Base-by-base conservation (phyloP, 139 green algal genomes). In the Medakamo hakoo region DNA sequence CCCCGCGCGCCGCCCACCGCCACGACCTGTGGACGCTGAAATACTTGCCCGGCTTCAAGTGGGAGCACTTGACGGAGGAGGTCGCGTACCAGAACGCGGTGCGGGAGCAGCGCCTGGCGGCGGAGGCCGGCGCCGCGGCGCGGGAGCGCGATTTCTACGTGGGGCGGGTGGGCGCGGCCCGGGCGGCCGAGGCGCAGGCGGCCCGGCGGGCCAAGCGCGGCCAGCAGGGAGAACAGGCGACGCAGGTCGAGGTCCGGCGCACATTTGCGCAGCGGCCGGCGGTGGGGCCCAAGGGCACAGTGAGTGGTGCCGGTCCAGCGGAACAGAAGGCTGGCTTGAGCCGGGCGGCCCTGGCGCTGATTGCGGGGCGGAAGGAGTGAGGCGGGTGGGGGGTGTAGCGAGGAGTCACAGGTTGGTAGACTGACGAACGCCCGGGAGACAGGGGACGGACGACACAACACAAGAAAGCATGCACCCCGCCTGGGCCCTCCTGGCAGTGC, bases 311-410 rank as follows among this genome's bases (percentile, higher is more conserved):
- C n/a, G n/a, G n/a, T n/a, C n/a, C n/a, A n/a, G n/a, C n/a, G n/a
- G n/a, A n/a, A n/a, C n/a, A n/a, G n/a, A n/a, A n/a, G n/a, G n/a
- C n/a, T n/a, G n/a, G n/a, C n/a, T n/a, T n/a, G n/a, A n/a, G 9
- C 9, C 40, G 40, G 40, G 40, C 9, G 9, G 40, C 40, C 9
- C 40, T 52, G 40, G 40, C 40, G 40, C 16, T 52, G 40, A 52
- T 52, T 16, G 40, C 40, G 40, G 49, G 57, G 66, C 49, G 52
- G n/a, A n/a, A n/a, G n/a, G n/a, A n/a, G n/a, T n/a, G n/a, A n/a
- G n/a, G n/a, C n/a, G n/a, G n/a, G n/a, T n/a, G n/a, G n/a, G n/a
- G n/a, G n/a, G n/a, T n/a, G n/a, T n/a, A n/a, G n/a, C n/a, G n/a
- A n/a, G n/a, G n/a, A n/a, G n/a, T n/a, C n/a, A n/a, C n/a, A n/a